Evolutionary conservation across 768 basidiomycete genomes (phyloP).

Genomic region (Neoboletus subvelutipes): DNA sequence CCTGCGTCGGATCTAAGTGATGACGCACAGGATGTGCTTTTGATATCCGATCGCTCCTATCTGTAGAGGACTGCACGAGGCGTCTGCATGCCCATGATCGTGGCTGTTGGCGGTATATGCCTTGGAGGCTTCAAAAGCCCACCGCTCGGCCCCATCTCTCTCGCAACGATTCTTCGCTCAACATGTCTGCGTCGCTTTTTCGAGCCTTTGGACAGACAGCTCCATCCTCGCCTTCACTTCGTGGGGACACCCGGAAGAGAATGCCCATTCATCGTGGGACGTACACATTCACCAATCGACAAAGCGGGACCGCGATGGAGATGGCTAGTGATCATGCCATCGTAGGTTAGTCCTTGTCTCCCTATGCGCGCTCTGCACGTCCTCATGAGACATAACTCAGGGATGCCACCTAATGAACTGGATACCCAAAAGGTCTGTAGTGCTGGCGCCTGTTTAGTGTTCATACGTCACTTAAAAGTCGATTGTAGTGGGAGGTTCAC

Average conservation of each 20-base stretch:
- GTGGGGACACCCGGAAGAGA: slow-evolving; percentile 19
- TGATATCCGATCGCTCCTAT: slow-evolving; percentile 1
- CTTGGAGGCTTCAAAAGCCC: slow-evolving; percentile 15
- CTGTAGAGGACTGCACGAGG: slow-evolving; percentile 15
- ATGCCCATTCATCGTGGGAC: slow-evolving; percentile 31
- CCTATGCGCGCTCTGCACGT: not conserved
- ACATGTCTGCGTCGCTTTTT: slow-evolving; percentile 24
- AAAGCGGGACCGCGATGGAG: slow-evolving; percentile 34
- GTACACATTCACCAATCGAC: slow-evolving; percentile 31
- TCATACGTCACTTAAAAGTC: not conserved
- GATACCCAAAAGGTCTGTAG: slow-evolving; percentile 29
- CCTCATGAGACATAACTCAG: slow-evolving; percentile 12
- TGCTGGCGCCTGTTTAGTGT: not conserved
- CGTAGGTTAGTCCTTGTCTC: slow-evolving; percentile 19
- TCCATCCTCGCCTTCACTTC: slow-evolving; percentile 7
- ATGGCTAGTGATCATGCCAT: slow-evolving; percentile 23
- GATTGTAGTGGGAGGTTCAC: slow-evolving; percentile 29
- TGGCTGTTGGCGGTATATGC: slow-evolving; percentile 16
- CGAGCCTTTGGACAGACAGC: slow-evolving; percentile 21
- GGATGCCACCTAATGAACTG: slow-evolving; percentile 31
- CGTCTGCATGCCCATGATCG: slow-evolving; percentile 13
- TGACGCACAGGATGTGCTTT: slow-evolving; percentile 16
- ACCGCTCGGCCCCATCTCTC: not conserved
- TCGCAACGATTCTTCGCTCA: not conserved
- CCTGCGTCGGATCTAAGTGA: slow-evolving; percentile 6